Evolutionary conservation across 768 basidiomycete species (phyloP), one percentile per base, ranked within the genome.

Genomic region (Daedalea quercina): DNA sequence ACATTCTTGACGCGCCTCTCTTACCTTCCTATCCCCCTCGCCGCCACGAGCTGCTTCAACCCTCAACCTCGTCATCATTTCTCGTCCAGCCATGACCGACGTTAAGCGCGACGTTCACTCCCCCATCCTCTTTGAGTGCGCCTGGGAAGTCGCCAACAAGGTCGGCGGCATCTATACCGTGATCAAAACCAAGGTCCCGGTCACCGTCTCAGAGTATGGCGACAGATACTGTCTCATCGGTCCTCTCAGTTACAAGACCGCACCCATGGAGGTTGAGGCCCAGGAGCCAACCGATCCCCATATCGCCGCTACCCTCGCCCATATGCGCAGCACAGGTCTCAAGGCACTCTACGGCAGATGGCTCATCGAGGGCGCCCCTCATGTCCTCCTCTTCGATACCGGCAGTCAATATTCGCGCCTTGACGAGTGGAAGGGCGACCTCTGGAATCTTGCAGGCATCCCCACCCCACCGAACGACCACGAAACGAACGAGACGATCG

Each of bases 101-200:
- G 55, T 64, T 15, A 76, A 74, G 55, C 86, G 90, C 72, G 87
- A 90, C 69, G 81, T 90, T 47, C 82, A 81, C 64, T 80, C 85
- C 59, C 81, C 90, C 44, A 63, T 91, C 31, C 86, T 96, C 65
- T 96, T 96, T 65, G 94, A 96, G 67, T 91, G 87, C 68, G 94
- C 94, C 31, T 97, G 94, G 94, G 94, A 96, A 73, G 94, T 96
- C 62, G 94, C 88, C 31, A 96, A 97, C 81, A 97, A 96, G 72
- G 94, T 97, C 69, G 95, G 94, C 61, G 95, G 95, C 56, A 97
- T 97, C 71, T 97, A 97, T 79, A 97, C 95, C 58, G 95, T 99
- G 73, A 96, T 98, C 68, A 97, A 97, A 75, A 98, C 96, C 47
- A 99, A 99, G 68, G 94, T 96, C 52, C 96, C 96, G 51, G 92